Base-by-base conservation (phyloP, 352 stramenopile genomes). In the Globisporangium middletonii region DNA sequence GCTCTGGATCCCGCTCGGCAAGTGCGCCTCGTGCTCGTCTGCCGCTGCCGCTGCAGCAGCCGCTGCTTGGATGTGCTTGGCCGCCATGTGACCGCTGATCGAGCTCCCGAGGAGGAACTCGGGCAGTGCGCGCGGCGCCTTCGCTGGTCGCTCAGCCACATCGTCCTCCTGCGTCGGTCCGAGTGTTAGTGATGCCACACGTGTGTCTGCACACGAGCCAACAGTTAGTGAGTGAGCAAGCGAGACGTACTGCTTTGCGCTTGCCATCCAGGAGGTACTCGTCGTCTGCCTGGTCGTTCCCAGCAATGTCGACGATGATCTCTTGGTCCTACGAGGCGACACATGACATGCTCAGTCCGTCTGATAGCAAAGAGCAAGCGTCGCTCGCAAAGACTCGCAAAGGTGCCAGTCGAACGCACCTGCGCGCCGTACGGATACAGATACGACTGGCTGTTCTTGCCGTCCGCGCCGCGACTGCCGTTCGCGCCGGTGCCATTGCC, bases 261-360 rank as follows among this genome's bases (percentile, higher is more conserved):
- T 92, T 89, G 50, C 74, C 63, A 46, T 88, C 82, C 18, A 83
- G 73, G 55, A 92, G 65, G 67, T 94, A 94, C 50, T 94, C 84
- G 53, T 94, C 82, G 27, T 91, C 82, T 9, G 60, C 69, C 50
- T 89, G 75, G 55, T 89, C 74, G 30, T 81, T 90, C 7, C 77
- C 79, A 43, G 77, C 80, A 53, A 94, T 94, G 59, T 94, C 84
- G 42, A 94, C 82, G 23, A 94, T 82, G 58, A 94, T 94, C 54
- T 94, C 81, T 59, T 88, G 71, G n/a, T 91, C 84, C 65, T 77
- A 50, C 7, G 13, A 15, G 5, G 27, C 15, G 13, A 38, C 19
- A 41, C n/a, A 7, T 13, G n/a, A n/a, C n/a, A n/a, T 18, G 18
- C 35, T 11, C 49, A 18, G 8, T 43, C 2, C 12, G 23, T 48